Percentiles rank a stretch among this genome's conserved stretches.
Evolutionary conservation across 1,284 basidiomycete species (phyloP).

Genomic region (Sporisorium iseilematis-ciliati): DNA sequence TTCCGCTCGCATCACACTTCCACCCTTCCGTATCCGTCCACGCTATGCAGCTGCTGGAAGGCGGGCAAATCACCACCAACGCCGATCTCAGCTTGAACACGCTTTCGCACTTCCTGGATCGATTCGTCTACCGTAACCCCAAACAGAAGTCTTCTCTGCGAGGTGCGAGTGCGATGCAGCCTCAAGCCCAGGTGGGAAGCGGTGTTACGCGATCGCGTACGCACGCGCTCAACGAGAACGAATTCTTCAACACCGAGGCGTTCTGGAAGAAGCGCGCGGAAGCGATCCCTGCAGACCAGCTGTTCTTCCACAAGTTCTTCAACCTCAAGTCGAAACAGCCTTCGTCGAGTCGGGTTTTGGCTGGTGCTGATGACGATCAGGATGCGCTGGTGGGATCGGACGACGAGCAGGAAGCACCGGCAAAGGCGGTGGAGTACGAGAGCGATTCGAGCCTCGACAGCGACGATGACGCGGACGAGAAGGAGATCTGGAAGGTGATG

Average conservation of each 20-base stretch:
- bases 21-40: conserved; percentile 92
- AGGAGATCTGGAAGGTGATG: conserved; percentile 72
- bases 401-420: conserved; percentile 75
- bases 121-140: conserved; percentile 93
- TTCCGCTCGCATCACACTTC: conserved; percentile 81
- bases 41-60: conserved; percentile 85
- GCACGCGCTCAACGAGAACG: conserved; percentile 70
- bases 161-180: conserved; percentile 87
- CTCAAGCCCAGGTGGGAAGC: conserved; percentile 74
- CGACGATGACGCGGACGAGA: conserved; percentile 62
- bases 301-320: conserved; percentile 69
- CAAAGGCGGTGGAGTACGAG: conserved; percentile 55
- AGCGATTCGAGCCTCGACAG: conserved; percentile 35
- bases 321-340: conserved; percentile 64
- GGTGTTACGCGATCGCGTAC: conserved; percentile 79
- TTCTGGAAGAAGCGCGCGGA: conserved; percentile 82
- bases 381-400: conserved; percentile 70
- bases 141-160: conserved; percentile 85
- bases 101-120: conserved; percentile 89
- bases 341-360: conserved; percentile 24
- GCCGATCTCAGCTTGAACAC: conserved; percentile 93
- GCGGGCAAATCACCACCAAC: conserved; percentile 78
- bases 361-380: conserved; percentile 62
- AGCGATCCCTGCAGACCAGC: conserved; percentile 84
- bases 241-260: conserved; percentile 80